Base-by-base conservation (phyloP, 1,139 yeast species). In the Blastobotrys petasosporus region DNA sequence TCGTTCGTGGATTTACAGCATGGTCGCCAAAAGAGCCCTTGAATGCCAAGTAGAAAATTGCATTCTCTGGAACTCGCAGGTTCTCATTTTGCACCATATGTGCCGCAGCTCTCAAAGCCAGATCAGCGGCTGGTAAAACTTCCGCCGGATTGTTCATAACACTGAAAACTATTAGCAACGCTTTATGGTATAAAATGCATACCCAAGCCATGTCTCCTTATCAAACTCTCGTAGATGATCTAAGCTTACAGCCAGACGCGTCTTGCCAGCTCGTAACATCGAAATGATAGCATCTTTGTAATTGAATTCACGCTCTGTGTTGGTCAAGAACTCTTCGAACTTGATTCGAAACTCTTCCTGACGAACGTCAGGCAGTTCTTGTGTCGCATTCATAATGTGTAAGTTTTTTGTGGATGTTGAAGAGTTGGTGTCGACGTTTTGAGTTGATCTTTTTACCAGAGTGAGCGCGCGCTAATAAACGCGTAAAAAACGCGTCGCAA, bases 21-120 rank as follows among this genome's bases (percentile, higher is more conserved):
- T 88, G 90, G 49, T 81, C 79, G 46, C 98, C 98, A 65, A 92
- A 88, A 0, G 97, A 82, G 41, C 99, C 99, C 57, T 78, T 79
- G 67, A 92, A 88, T 0, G 94, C 84, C 12, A 92, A 69, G 58
- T 84, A 82, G 61, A 84, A 86, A 50, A 76, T 79, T 51, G 82
- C 82, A 54, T 78, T 76, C 42, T 78, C 80, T 49, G 76, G 81
- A 39, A 82, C 67, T 25, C 73, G 73, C 46, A 65, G 68, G 2
- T 71, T 65, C 4, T 65, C 64, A 44, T 69, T 69, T 29, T 67
- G 58, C 23, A 64, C 71, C 66, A 53, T 80, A 62, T 55, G 71
- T 74, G 88, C 80, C 55, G 80, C 70, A 52, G 88, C 96, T 53
- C 85, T 75, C 43, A 92, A 70, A 0, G 97, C 97, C 50, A 83